Evolutionary conservation across 164 flowering plant genomes (phyloP), one percentile per base, ranked within the genome.

Genomic region (Vitis cinerea): DNA sequence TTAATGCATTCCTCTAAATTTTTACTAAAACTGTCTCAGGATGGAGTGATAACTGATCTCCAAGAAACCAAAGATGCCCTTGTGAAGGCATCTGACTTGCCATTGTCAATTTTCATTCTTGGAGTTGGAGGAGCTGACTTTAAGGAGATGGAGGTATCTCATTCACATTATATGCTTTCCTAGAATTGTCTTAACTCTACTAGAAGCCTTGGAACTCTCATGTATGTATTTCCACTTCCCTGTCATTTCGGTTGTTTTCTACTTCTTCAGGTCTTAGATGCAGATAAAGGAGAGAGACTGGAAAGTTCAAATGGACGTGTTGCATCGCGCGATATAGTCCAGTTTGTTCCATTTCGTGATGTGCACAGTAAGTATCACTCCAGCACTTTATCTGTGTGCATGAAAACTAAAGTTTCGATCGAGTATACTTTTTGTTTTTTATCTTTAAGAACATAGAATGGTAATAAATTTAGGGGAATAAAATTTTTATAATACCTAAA

Each of bases 41-140:
- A 90, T 82, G 94, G 94, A 71, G 94, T 90, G 11, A 86, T 90
- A 67, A 90, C 94, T 31, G 94, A 90, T 78, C 92, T 88, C 64
- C 94, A 90, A 76, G 94, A 90, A 82, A 90, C 94, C 57, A 90
- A 83, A 74, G 94, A 90, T 74, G 92, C 92, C 30, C 69, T 90
- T 50, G 94, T 90, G 65, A 85, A 82, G 75, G 94, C 94, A 65
- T 87, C 92, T 13, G 94, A 90, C 68, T 85, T 90, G 29, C 94
- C 94, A 69, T 71, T 90, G 74, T 90, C 94, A 44, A 85, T 90
- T 56, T 89, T 90, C 63, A 90, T 90, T 53, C 84, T 90, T 71
- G 94, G 94, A 64, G 94, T 90, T 61, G 94, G 94, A 50, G 94
- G 94, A 72, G 94, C 94, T 7, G 94, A 90, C 74, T 90, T 82